Base-by-base conservation (phyloP, 495 filamentous ascomycete genomes). In the Bombardia bombarda region DNA sequence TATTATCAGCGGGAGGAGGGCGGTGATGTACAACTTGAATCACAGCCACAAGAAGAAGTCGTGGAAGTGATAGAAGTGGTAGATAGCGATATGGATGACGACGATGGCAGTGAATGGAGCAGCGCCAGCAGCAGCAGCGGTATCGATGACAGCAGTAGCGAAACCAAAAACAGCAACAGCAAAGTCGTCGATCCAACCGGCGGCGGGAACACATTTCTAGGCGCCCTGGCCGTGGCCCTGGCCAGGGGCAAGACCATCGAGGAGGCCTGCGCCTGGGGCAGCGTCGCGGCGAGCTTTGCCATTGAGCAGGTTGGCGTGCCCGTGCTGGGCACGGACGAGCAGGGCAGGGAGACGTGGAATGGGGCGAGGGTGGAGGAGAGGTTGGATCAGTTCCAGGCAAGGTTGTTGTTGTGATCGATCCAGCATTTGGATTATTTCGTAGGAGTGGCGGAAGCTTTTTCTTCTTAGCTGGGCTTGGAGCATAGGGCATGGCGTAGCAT, bases 251-350 rank as follows among this genome's bases (percentile, higher is more conserved):
- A 70, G 42, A 59, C 60, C 38, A 59, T 90, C 14, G 74, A 81
- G 25, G 73, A 83, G 52, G 89, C 88, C 4, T 80, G 86, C 9
- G 72, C 78, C 0, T 84, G 79, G 74, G 92, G 82, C 4, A 83
- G 75, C n/a, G 78, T 97, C 10, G 84, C 87, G 3, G 90, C 92
- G 0, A 87, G 90, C 42, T 92, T 96, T 59, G 86, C 86, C 8
- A 92, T 98, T 49, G 90, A 98, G 63, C 90, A 97, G 55, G 79
- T 92, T 45, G 90, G 92, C 0, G 77, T 90, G 49, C 92, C 92
- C 18, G 62, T 60, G 17, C 55, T 90, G 4, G 68, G 63, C 17
- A 58, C 53, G 22, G 65, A 72, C 45, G 61, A 56, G 6, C 58
- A 75, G 28, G 79, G 75, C 13, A 62, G 52, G 36, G 89, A 94